These are phyloP conservation scores for Fragilaria crotonensis DNA, from an alignment of 108 stramenopile species.

Conservation along the genomic window DNA sequence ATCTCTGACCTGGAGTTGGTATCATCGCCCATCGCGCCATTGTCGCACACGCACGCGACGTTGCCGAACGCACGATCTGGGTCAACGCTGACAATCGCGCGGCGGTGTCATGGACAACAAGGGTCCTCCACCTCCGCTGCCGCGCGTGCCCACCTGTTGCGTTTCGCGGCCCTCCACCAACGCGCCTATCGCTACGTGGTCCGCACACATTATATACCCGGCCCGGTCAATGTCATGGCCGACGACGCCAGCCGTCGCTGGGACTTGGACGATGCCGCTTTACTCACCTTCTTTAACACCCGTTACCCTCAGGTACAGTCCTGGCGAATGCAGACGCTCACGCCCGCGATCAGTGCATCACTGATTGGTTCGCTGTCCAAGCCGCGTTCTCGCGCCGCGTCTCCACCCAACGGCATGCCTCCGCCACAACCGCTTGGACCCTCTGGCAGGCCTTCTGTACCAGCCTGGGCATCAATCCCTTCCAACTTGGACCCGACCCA, in stretches of 20 bases:
- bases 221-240: too few species aligned
- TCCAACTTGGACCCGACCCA: too few species aligned
- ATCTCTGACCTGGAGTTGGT: constrained; percentile 18
- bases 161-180: constrained; percentile 6
- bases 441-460: too few species aligned
- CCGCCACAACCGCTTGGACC: neutral
- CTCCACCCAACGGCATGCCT: neutral
- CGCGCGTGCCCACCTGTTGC: constrained; percentile 7
- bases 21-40: constrained; percentile 8
- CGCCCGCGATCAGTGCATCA: constrained; percentile 1
- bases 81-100: constrained; percentile 5
- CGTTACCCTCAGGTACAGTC: constrained; percentile 5
- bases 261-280: neutral
- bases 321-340: neutral
- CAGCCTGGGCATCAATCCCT: constrained; percentile 9
- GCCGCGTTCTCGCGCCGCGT: constrained; percentile 4
- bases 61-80: neutral
- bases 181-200: constrained; percentile 6
- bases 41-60: constrained; percentile 15
- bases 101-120: constrained; percentile 20
- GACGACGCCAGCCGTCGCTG: constrained; percentile 20
- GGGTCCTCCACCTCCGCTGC: constrained; percentile 2
- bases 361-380: constrained; percentile 8
- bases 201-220: too few species aligned
- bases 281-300: constrained; percentile 6